A percentile compares a stretch with the other conserved stretches of the same genome.
These are phyloP conservation scores for Casaregolazyma lundiana DNA, from an alignment of 1,139 yeast species.

Conservation along the genomic window DNA sequence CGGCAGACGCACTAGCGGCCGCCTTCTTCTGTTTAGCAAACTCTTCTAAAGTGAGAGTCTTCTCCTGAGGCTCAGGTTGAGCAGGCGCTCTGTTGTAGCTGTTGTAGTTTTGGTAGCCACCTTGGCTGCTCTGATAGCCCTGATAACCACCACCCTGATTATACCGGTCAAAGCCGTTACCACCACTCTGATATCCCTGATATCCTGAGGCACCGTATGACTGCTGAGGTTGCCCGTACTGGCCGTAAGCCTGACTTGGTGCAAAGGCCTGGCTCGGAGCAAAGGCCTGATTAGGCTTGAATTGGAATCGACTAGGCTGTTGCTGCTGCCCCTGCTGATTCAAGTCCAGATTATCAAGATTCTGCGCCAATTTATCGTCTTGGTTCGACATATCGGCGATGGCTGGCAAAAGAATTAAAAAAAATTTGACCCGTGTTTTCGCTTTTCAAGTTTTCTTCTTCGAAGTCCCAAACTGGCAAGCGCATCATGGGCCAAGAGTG, in stretches of 20 bases:
- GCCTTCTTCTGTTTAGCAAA: conserved; percentile 67
- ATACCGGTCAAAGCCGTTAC: too few relatives aligned
- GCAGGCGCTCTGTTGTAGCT: conserved; percentile 28
- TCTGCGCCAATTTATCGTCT: conserved; percentile 14
- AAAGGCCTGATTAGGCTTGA: conserved; percentile 21
- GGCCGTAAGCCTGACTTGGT: conserved; percentile 17
- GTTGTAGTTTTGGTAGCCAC: conserved; percentile 22
- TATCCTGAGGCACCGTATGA: too few relatives aligned
- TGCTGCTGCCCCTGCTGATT: conserved; percentile 10
- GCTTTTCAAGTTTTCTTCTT: too few relatives aligned
- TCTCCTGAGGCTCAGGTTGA: conserved; percentile 16
- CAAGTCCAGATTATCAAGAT: conserved; percentile 12
- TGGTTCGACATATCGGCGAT: conserved; percentile 12
- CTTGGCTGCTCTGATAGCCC: conserved; percentile 23
- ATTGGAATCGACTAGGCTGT: conserved; percentile 12
- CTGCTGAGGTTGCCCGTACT: conserved; percentile 32
- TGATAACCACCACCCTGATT: conserved; percentile 20
- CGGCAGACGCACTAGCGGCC: conserved; percentile 10
- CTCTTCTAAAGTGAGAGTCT: conserved; percentile 82
- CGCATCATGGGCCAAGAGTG: too few relatives aligned
- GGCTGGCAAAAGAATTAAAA: background rate
- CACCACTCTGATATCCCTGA: conserved; percentile 23
- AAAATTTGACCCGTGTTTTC: too few relatives aligned
- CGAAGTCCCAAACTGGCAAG: too few relatives aligned
- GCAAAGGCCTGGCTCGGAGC: conserved; percentile 22